Conservation (phyloP, 306 rosid genomes). For the Sicyos edulis region DNA sequence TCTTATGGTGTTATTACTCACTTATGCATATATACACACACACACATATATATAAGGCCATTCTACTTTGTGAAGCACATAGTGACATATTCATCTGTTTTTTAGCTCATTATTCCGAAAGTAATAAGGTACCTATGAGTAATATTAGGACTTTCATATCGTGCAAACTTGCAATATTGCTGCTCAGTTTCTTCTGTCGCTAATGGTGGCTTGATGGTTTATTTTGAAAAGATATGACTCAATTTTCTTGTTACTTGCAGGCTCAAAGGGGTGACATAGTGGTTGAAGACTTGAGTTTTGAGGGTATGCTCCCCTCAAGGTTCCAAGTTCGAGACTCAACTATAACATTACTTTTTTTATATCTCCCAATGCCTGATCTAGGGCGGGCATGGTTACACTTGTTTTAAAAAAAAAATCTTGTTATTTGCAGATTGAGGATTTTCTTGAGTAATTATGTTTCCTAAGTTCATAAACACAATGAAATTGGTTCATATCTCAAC, state of each 20-base stretch:
- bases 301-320: no score
- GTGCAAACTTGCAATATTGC: not conserved
- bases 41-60: not conserved
- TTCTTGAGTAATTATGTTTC: no score
- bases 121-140: not conserved
- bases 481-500: not conserved
- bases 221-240: not conserved
- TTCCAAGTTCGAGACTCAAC: no score
- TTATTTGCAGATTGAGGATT: constrained; percentile 59
- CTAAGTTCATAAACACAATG: not conserved
- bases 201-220: not conserved
- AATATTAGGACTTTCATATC: not conserved
- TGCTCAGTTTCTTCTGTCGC: not conserved
- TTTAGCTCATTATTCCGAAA: not conserved
- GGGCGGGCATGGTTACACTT: no score
- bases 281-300: no score
- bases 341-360: no score
- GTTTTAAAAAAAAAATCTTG: no score
- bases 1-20: not conserved
- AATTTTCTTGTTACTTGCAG: constrained; percentile 23
- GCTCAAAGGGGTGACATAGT: no score
- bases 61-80: not conserved
- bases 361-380: no score
- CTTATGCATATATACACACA: constrained; percentile 5
- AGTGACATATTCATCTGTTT: no score